These are phyloP conservation scores for Debaryomycetaceae sp. DNA, from an alignment of 1,139 yeast genomes.

Conservation along the genomic window DNA sequence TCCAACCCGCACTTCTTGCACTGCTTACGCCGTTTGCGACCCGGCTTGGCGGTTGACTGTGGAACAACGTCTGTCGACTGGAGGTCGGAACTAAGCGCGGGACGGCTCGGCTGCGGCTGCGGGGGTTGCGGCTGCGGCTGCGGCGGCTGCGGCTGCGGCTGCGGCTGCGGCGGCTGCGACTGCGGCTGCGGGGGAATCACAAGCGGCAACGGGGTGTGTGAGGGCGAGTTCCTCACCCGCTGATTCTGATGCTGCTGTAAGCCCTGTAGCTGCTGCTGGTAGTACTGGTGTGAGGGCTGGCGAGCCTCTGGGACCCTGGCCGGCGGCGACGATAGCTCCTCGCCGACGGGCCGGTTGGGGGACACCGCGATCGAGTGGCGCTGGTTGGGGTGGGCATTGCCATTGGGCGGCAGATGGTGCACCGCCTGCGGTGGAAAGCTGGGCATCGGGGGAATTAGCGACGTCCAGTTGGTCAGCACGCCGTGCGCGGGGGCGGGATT, in stretches of 20 bases:
- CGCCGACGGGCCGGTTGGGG: constrained; percentile 8
- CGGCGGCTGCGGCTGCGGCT: constrained; percentile 8
- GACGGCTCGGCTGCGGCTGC: constrained; percentile 6
- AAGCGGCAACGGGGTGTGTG: no score
- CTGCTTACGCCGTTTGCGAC: constrained; percentile 29
- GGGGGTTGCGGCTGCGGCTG: constrained; percentile 6
- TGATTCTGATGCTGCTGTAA: constrained; percentile 13
- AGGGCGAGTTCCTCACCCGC: no score
- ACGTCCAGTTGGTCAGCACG: constrained; percentile 13
- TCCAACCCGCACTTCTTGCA: constrained; percentile 65
- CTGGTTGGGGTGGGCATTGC: constrained; percentile 10
- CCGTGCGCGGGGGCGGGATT: constrained; percentile 6
- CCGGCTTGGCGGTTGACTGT: constrained; percentile 4
- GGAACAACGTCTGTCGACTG: neutral
- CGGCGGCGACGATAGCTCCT: constrained; percentile 1
- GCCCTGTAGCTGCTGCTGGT: constrained; percentile 11
- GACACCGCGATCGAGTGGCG: constrained; percentile 15
- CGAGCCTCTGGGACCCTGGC: constrained; percentile 1
- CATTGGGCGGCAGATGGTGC: constrained; percentile 1
- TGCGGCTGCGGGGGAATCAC: constrained; percentile 6
- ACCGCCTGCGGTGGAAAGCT: constrained; percentile 8
- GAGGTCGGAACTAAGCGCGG: constrained; percentile 3
- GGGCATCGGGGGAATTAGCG: constrained; percentile 17
- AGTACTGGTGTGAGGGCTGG: neutral
- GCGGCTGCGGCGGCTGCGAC: constrained; percentile 8